phyloP scores from a whole-genome alignment of 2,329 filamentous ascomycete species.

The Coleophoma cylindrospora region DNA sequence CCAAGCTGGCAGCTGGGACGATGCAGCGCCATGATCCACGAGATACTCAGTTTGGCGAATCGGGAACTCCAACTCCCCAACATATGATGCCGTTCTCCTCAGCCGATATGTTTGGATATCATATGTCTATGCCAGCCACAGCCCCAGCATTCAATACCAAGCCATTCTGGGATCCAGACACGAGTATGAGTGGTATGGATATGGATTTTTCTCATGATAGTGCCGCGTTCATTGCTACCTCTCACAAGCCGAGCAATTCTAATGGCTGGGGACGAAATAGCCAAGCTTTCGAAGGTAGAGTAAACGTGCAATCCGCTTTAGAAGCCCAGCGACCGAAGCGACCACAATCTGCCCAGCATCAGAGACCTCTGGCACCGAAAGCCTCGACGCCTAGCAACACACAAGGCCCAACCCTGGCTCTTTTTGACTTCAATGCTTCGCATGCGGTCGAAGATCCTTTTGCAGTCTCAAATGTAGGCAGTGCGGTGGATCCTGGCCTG shows the following conservation, averaged over 20 bases:
- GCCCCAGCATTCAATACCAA: constrained; percentile 39
- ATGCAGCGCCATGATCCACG: constrained; percentile 23
- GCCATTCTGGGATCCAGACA: constrained; percentile 51
- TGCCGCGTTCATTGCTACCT: constrained; percentile 20
- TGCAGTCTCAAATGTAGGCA: constrained; percentile 37
- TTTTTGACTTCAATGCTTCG: constrained; percentile 32
- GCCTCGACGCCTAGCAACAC: constrained; percentile 12
- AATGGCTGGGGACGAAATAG: constrained; percentile 53
- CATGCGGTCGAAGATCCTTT: constrained; percentile 45
- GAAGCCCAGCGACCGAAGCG: constrained; percentile 26
- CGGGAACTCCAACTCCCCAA: constrained; percentile 26
- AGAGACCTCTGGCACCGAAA: constrained; percentile 42
- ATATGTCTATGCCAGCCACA: constrained; percentile 51
- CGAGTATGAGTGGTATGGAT: constrained; percentile 50
- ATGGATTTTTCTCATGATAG: constrained; percentile 47
- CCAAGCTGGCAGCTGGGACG: constrained; percentile 24
- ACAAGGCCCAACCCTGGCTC: constrained; percentile 36
- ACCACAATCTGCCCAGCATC: constrained; percentile 33
- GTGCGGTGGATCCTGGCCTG: constrained; percentile 55
- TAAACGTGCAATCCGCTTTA: constrained; percentile 12
- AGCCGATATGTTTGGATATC: constrained; percentile 54
- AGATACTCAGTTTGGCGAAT: constrained; percentile 19
- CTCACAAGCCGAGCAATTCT: constrained; percentile 43
- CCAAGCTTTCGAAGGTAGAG: constrained; percentile 48
- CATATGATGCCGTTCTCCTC: constrained; percentile 42